Base-by-base conservation (phyloP, 1,284 basidiomycete species). In the Blastosporella zonata region DNA sequence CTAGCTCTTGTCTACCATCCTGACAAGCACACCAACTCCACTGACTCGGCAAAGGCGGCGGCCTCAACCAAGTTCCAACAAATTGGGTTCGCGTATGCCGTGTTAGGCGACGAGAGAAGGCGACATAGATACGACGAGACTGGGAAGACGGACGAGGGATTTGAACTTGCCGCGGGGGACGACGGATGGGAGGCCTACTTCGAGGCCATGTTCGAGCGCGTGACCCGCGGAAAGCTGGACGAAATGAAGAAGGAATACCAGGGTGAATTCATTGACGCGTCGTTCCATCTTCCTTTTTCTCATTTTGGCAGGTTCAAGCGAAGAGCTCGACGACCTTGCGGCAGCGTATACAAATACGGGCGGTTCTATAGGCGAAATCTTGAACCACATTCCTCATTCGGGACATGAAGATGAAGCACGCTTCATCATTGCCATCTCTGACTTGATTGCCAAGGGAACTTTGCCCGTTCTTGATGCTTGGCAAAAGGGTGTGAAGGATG, bases 141-240 rank as follows among this genome's bases (percentile, higher is more conserved):
- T 1, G 94, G 94, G 10, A 79, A 78, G 55, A 95, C 93, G 3
- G 83, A 86, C 57, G 92, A 96, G 61, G 78, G 78, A 9, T 75
- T 85, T n/a, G 85, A 84, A 41, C 62, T 86, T 42, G 80, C 71
- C 13, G 78, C 78, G n/a, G 90, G 81, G 4, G 90, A 90, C 56
- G 87, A 82, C 51, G 91, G 92, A 3, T 97, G 94, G 94, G 90
- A 93, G 57, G 79, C 87, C 13, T 97, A 97, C 69, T 97, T 97
- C 61, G 84, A 87, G 62, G 85, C 87, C 49, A 69, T 97, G 58
- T 97, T 93, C 56, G 87, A 95, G 58, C 75, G 82, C 38, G 89
- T 96, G 15, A 95, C 91, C 47, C 81, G 84, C 56, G 83, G 82
- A 54, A 87, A 84, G 61, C 73, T 97, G 37, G 92, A 96, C 58